Percentiles rank a stretch among this genome's conserved stretches.
Conservation (phyloP, 2,329 filamentous ascomycete genomes). For the Verruconis gallopava region DNA sequence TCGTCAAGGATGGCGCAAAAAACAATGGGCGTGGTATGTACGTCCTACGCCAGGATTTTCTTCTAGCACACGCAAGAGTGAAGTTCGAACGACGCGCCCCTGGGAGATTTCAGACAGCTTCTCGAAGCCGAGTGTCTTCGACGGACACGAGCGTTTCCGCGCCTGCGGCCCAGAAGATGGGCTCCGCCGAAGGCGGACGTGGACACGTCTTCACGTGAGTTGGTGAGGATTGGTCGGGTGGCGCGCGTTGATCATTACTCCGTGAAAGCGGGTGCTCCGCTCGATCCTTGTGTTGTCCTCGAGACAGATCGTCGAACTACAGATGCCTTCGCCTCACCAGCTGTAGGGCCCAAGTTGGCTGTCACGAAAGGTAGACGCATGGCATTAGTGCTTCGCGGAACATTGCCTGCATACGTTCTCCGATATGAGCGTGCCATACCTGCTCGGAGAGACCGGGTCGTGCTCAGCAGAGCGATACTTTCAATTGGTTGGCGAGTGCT, state of each 20-base stretch:
- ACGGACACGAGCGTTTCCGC: neutral
- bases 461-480: neutral
- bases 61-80: neutral
- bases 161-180: neutral
- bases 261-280: neutral
- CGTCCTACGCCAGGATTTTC: neutral
- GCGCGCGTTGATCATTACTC: neutral
- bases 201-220: neutral
- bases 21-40: neutral
- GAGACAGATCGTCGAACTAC: neutral
- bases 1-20: neutral
- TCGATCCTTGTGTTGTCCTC: neutral
- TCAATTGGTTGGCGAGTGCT: constrained; percentile 1
- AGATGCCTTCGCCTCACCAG: neutral
- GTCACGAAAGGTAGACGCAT: neutral
- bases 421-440: neutral
- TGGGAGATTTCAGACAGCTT: neutral
- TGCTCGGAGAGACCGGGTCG: neutral
- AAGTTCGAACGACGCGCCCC: neutral
- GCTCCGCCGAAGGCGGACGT: neutral
- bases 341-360: neutral
- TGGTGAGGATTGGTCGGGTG: neutral
- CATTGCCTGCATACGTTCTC: neutral
- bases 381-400: neutral
- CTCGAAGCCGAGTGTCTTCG: neutral